Base-by-base conservation (phyloP, 2,329 filamentous ascomycete species). In the Pleoardoris graminearum region DNA sequence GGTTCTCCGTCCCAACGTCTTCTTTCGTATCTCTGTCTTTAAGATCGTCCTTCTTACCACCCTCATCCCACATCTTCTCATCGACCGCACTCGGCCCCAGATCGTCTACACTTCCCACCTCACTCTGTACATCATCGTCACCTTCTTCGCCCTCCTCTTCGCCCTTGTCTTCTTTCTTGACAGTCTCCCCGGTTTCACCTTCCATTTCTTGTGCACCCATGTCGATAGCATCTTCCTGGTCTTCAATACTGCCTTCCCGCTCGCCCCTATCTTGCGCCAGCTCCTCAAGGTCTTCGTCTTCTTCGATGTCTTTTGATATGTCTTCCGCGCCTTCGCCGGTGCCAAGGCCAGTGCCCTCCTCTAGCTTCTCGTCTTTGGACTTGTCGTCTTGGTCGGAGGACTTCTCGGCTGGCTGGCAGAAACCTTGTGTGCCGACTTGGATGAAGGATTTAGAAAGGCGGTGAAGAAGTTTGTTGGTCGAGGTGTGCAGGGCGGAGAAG, bases 11-110 rank as follows among this genome's bases (percentile, higher is more conserved):
- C 61, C 75, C 77, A 37, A 77, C 68, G 36, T 71, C 72, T 10
- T 77, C 82, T 49, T 91, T 85, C 5, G 85, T 87, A 66, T 90
- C 80, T 66, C 90, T 88, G 38, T 97, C 89, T 61, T 94, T 94
- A 42, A 93, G 88, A 1, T 89, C 86, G 42, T 92, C 85, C 38
- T 92, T 82, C 42, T 87, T 81, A 37, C 90, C 87, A 39, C 87
- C 86, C 33, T 91, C 92, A 73, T 99, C 92, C 94, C 94, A 99
- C 83, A 97, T 91, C 79, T 97, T 99, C 77, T 99, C 95, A 69
- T 99, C 95, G 1, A 97, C 89, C 17, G 93, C 90, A 14, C 86
- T 89, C 11, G 91, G 88, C 62, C 96, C 93, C 36, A 96, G 79
- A 65, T 96, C 91, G 75, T 97, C 90, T 10, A 97, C 91, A 65